These are phyloP conservation scores for Nymphaea colorata DNA, from an alignment of 164 flowering plant genomes.

Conservation along the genomic window DNA sequence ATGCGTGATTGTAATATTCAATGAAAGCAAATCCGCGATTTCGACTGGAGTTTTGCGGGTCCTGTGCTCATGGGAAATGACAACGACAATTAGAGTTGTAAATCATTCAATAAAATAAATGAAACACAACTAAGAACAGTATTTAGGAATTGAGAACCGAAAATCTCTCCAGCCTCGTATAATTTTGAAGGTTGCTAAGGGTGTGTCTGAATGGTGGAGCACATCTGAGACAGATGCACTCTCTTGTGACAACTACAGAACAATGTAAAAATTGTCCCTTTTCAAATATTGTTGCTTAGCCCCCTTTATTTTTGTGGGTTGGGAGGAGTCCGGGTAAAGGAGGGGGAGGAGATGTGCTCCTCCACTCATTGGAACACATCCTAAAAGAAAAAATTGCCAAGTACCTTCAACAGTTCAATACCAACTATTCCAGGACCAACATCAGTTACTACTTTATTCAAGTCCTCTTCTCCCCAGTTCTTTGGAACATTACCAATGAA, in stretches of 20 bases:
- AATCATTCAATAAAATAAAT: too few species aligned
- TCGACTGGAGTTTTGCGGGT: constrained; percentile 53
- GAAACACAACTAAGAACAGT: too few species aligned
- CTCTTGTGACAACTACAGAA: too few species aligned
- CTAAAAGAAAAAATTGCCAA: not conserved
- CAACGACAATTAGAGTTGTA: not conserved
- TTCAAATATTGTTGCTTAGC: too few species aligned
- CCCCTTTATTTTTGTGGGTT: not conserved
- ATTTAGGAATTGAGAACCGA: not conserved
- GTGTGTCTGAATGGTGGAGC: too few species aligned
- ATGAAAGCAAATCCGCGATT: constrained; percentile 96
- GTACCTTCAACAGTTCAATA: constrained; percentile 69
- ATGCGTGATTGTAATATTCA: constrained; percentile 83
- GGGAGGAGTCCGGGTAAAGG: not conserved
- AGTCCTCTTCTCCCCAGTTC: constrained; percentile 63
- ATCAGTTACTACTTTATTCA: constrained; percentile 42
- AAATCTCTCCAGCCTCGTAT: not conserved
- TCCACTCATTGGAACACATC: not conserved
- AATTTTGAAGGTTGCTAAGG: too few species aligned
- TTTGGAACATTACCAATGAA: constrained; percentile 85
- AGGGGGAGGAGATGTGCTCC: not conserved
- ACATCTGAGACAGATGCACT: too few species aligned
- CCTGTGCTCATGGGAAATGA: constrained; percentile 30
- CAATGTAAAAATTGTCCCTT: too few species aligned
- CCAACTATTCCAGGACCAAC: constrained; percentile 73